phyloP scores from a whole-genome alignment of 192 early-diverging fungal genomes.

The Podila horticola region DNA sequence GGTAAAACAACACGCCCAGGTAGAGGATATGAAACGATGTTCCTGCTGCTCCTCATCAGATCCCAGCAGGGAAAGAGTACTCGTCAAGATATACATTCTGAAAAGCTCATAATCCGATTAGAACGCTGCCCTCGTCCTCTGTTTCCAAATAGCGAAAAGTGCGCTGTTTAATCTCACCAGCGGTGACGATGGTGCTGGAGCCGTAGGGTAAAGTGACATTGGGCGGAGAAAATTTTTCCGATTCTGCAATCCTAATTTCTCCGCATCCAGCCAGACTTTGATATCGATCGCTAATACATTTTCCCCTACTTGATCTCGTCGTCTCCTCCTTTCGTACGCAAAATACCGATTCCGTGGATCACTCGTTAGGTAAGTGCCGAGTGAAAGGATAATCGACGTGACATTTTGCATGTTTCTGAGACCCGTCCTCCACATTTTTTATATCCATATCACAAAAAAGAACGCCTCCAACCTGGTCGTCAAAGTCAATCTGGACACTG shows the following conservation, averaged over 20 bases:
- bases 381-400: no score
- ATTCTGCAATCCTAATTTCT: not conserved
- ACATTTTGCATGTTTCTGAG: no score
- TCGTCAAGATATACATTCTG: no score
- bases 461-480: conserved; percentile 12
- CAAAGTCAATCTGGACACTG: conserved; percentile 65
- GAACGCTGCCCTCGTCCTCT: not conserved
- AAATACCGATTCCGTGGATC: conserved; percentile 15
- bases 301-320: not conserved
- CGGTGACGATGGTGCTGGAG: conserved; percentile 66
- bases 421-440: not conserved
- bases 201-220: conserved; percentile 60
- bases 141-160: conserved; percentile 13
- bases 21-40: not conserved
- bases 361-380: conserved; percentile 9
- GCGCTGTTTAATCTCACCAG: conserved; percentile 57
- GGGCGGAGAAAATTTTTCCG: no score
- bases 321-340: no score
- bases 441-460: not conserved
- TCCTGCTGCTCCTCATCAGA: no score
- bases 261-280: no score
- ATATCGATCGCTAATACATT: not conserved
- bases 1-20: conserved; percentile 37
- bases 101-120: no score
- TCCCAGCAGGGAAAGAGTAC: no score